These are phyloP conservation scores for Senecio squalidus DNA, from an alignment of 140 eudicot species.

Conservation along the genomic window DNA sequence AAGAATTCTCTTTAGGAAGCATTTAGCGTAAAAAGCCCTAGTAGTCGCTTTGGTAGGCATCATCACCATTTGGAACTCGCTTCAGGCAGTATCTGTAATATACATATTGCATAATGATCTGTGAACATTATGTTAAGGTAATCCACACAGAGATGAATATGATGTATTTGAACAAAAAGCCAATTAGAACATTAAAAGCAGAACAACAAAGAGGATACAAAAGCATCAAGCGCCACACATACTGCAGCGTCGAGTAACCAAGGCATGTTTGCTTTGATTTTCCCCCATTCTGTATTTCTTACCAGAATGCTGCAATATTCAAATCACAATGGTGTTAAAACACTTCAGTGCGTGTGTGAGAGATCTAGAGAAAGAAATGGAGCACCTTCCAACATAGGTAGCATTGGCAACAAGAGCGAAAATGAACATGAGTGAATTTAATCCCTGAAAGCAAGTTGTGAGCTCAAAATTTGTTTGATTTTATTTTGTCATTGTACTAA, in stretches of 20 bases:
- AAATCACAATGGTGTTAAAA: neutral
- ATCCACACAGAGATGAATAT: neutral
- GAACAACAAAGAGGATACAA: conserved; percentile 53
- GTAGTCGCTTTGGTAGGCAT: conserved; percentile 8
- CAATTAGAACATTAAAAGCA: neutral
- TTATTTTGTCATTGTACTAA: neutral
- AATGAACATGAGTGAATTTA: conserved; percentile 71
- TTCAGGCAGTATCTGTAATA: conserved; percentile 46
- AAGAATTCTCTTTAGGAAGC: no score
- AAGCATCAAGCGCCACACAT: conserved; percentile 71
- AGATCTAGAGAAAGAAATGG: neutral
- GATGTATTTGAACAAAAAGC: neutral
- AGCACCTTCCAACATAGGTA: conserved; percentile 67
- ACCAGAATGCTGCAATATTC: conserved; percentile 61
- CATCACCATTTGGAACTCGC: conserved; percentile 12
- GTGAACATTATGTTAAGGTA: conserved; percentile 32
- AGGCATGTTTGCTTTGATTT: conserved; percentile 68
- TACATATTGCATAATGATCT: conserved; percentile 65
- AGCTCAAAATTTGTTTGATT: neutral
- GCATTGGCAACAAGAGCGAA: conserved; percentile 64
- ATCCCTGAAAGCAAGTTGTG: conserved; percentile 35
- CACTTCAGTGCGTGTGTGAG: neutral
- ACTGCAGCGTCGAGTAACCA: conserved; percentile 82
- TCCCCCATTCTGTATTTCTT: conserved; percentile 61
- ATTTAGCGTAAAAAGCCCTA: no score